Evolutionary conservation across 2,329 filamentous ascomycete genomes (phyloP).

Genomic region (Trichoderma sp.): DNA sequence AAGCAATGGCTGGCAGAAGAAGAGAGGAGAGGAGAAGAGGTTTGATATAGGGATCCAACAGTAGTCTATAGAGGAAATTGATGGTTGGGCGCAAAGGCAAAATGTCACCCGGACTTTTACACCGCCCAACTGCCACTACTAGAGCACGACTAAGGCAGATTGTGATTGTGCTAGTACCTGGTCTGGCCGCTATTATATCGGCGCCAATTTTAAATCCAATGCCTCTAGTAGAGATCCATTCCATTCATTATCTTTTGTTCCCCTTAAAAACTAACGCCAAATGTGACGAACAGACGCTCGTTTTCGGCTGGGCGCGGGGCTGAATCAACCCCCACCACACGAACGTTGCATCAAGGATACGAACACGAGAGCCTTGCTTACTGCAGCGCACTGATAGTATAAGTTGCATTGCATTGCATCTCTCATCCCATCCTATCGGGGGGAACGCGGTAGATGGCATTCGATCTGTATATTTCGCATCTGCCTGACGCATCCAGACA

Average conservation of each 20-base stretch:
- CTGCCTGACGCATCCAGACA: not conserved
- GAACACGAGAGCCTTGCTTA: conserved; percentile 6
- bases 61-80: not conserved
- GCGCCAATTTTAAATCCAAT: not conserved
- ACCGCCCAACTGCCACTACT: not conserved
- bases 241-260: not conserved
- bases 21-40: not conserved
- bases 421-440: too few relatives aligned
- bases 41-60: not conserved
- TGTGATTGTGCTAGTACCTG: not conserved
- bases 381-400: not conserved
- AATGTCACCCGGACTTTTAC: conserved; percentile 4
- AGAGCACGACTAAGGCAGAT: not conserved
- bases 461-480: not conserved
- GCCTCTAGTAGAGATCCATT: not conserved
- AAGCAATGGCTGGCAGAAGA: not conserved
- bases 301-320: conserved; percentile 8
- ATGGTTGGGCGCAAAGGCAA: conserved; percentile 12
- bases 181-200: not conserved
- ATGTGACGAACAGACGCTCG: not conserved
- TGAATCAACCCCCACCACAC: not conserved
- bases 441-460: not conserved
- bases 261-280: not conserved
- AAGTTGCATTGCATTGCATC: not conserved
- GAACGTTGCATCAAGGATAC: not conserved